Evolutionary conservation across 2,329 filamentous ascomycete species (phyloP).

Genomic region (Fusarium musae): DNA sequence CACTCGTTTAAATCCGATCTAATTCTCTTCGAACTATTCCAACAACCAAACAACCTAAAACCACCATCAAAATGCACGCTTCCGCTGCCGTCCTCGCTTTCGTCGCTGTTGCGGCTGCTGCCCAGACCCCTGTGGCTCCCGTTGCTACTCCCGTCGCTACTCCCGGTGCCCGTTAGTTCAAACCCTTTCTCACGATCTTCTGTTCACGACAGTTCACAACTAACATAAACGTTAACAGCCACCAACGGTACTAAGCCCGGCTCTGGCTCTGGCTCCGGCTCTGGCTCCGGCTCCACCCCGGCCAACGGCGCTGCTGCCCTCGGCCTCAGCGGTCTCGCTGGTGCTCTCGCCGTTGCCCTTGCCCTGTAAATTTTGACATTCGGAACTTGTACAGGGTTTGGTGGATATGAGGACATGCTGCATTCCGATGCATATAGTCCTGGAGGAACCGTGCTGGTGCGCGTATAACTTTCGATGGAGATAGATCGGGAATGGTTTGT

Average conservation of each 20-base stretch:
- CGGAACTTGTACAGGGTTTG: constrained; percentile 1
- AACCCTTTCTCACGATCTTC: constrained; percentile 21
- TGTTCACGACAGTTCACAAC: constrained; percentile 2
- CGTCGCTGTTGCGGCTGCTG: constrained; percentile 40
- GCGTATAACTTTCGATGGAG: constrained; percentile 38
- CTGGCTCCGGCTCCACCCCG: constrained; percentile 6
- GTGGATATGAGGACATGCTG: constrained; percentile 19
- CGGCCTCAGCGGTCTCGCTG: constrained; percentile 39
- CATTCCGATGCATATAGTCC: constrained; percentile 9
- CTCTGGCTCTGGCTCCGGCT: constrained; percentile 14
- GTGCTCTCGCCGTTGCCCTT: constrained; percentile 38
- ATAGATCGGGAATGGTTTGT: constrained; percentile 32
- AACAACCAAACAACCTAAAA: constrained; percentile 14
- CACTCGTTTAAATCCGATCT: constrained; percentile 31
- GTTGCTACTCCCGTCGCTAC: constrained; percentile 32
- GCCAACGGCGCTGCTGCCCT: constrained; percentile 35
- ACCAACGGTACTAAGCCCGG: constrained; percentile 33
- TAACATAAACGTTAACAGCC: constrained; percentile 18
- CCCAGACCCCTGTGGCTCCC: constrained; percentile 34
- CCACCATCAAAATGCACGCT: constrained; percentile 40
- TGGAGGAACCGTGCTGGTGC: constrained; percentile 38
- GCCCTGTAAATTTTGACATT: constrained; percentile 37
- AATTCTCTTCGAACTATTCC: constrained; percentile 16
- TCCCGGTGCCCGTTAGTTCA: constrained; percentile 28
- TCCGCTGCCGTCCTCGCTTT: constrained; percentile 43